Percentiles rank a stretch among this genome's conserved stretches.
phyloP scores from a whole-genome alignment of 2,329 filamentous ascomycete genomes.

The Colletotrichum graminicola region DNA sequence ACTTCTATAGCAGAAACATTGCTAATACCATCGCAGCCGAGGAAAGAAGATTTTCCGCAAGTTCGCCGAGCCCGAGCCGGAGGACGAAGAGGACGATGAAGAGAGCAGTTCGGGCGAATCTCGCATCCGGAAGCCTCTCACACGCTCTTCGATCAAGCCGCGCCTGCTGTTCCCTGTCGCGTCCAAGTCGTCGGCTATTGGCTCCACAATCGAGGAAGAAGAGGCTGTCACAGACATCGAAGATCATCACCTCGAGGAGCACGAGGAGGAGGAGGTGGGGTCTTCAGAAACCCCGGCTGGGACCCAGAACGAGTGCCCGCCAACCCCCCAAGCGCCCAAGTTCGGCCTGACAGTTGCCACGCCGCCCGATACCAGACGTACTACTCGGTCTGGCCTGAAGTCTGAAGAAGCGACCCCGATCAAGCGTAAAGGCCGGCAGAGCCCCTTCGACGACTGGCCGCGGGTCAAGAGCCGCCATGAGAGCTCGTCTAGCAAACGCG shows the following conservation, averaged over 20 bases:
- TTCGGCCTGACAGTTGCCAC: slow-evolving; percentile 66
- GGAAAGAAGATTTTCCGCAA: slow-evolving; percentile 84
- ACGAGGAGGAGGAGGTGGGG: slow-evolving; percentile 48
- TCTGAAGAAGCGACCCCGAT: slow-evolving; percentile 56
- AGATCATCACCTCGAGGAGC: slow-evolving; percentile 57
- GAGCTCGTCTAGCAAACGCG: slow-evolving; percentile 21
- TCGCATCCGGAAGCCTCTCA: slow-evolving; percentile 61
- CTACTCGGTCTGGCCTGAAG: slow-evolving; percentile 69
- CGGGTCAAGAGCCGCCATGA: slow-evolving; percentile 68
- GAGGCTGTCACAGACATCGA: slow-evolving; percentile 72
- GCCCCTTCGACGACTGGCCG: slow-evolving; percentile 77
- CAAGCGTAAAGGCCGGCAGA: slow-evolving; percentile 57
- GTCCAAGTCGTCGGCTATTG: slow-evolving; percentile 42
- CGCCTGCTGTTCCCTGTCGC: slow-evolving; percentile 75
- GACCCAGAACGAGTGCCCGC: slow-evolving; percentile 17
- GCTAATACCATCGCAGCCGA: slow-evolving; percentile 64
- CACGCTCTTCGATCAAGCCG: slow-evolving; percentile 78
- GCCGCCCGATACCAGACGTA: slow-evolving; percentile 72
- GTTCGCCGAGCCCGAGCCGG: slow-evolving; percentile 61
- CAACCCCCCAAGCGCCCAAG: slow-evolving; percentile 67
- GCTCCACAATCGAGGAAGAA: slow-evolving; percentile 62
- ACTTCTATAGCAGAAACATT: slow-evolving; percentile 33
- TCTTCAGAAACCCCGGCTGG: slow-evolving; percentile 49
- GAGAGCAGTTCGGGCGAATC: slow-evolving; percentile 49
- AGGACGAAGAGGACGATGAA: slow-evolving; percentile 52